Evolutionary conservation across 306 rosid genomes (phyloP), one percentile per base, ranked within the genome.

Genomic region (Prunus armeniaca): DNA sequence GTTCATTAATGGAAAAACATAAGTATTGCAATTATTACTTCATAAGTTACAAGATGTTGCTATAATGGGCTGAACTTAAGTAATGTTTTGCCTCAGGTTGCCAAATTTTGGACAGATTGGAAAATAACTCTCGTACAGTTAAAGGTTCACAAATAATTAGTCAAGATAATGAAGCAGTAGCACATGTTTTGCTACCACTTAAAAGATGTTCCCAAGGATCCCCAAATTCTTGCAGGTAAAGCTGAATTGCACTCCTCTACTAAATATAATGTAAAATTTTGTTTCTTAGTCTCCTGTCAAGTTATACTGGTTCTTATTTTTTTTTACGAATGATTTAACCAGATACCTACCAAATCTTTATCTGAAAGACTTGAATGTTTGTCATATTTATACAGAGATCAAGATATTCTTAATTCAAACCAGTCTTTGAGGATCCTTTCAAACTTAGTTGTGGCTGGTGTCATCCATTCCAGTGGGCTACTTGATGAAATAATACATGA

Each of bases 381-480:
- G 52, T 76, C 50, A 57, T 63, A 79, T 56, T 57, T 75, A 13
- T 79, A 47, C 92, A 92, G 99, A 74, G 97, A 87, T 69, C 90
- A 86, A 78, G 88, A 77, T 78, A 74, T 89, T 75, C 81, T 77
- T 79, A 72, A 71, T 80, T 84, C 92, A 64, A 86, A 84, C 82
- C 91, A 87, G 79, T 89, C 97, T 28, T 70, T 95, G 69, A 85
- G 91, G 84, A 91, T 95, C 78, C 93, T 95, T 74, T 92, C 91
- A 73, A 95, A 95, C 71, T 86, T 95, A 79, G 90, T 87, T 70
- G 96, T 93, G 32, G 91, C 96, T 25, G 89, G 92, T 58, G 93
- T 87, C 63, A 79, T 95, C 75, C 79, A 74, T 85, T 87, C 96
- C 73, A 82, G 79, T 76, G 90, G 84, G 28, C 78, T 57, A 71